Base-by-base conservation (phyloP, 306 rosid species). In the Lupinus albus region DNA sequence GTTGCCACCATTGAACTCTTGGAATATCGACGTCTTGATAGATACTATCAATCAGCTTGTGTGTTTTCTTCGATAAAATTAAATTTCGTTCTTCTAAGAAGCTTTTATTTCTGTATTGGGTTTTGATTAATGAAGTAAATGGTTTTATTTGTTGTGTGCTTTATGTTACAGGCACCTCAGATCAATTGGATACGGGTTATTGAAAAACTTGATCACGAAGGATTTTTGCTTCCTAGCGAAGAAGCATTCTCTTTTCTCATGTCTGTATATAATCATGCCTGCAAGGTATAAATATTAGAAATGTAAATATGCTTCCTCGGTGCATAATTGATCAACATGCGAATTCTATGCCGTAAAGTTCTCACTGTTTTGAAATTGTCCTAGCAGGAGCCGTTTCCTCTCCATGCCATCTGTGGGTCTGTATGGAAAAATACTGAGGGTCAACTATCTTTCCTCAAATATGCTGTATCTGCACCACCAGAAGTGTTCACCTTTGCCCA, bases 361-460 rank as follows among this genome's bases (percentile, higher is more conserved):
- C 72, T 64, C 21, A 72, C 32, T 58, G 20, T 10, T 72, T 72
- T 63, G 82, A 66, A 41, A 48, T 72, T 81, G 83, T 49, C 52
- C 59, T 59, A 54, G 61, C 79, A 94, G 99, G 99, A 88, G 63
- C 86, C 86, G n/a, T 91, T 94, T 79, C 99, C 99, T n/a, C 89
- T 94, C 51, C 89, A 91, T 77, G 87, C 96, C 36, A 66, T 94
- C 45, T 94, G 92, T 75, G 96, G 99, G 65, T 88, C 95, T 63
- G 83, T 94, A 55, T 94, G 99, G 99, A 88, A 91, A 84, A 90
- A 94, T 67, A 85, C 85, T 1, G 99, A 94, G 88, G 97, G 96
- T 64, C 99, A 94, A 79, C 76, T 94, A 53, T 94, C 99, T 47
- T 94, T 94, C 76, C 92, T 94, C 33, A 91, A 84, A 76, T 83